Evolutionary conservation across 2,329 filamentous ascomycete genomes (phyloP).

Genomic region (Xenoacremonium recifei): DNA sequence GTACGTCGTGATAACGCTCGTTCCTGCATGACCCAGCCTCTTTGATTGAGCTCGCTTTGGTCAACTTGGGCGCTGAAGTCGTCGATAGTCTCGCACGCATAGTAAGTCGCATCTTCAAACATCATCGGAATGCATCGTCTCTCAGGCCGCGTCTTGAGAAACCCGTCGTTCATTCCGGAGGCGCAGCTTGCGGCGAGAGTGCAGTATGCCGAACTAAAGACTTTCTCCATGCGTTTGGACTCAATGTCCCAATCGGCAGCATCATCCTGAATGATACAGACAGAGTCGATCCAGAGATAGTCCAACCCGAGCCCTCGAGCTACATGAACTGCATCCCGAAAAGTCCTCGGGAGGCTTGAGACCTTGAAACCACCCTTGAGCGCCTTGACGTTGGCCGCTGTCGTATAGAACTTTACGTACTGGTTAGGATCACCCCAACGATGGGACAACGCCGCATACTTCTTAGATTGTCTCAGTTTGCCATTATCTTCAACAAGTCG

Average conservation of each 20-base stretch:
- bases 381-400: not conserved
- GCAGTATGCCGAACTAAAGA: conserved; percentile 12
- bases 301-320: conserved; percentile 4
- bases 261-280: conserved; percentile 17
- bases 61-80: conserved; percentile 33
- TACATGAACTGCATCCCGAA: conserved; percentile 9
- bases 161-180: conserved; percentile 4
- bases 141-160: conserved; percentile 13
- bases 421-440: conserved; percentile 17
- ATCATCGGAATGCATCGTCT: conserved; percentile 5
- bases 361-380: not conserved
- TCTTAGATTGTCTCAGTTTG: not conserved
- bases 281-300: conserved; percentile 15
- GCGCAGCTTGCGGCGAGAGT: conserved; percentile 10
- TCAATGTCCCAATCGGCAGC: conserved; percentile 11
- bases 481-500: not conserved
- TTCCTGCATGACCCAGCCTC: conserved; percentile 42
- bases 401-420: not conserved
- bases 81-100: conserved; percentile 29
- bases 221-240: conserved; percentile 10
- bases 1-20: conserved; percentile 34
- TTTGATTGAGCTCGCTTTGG: conserved; percentile 26
- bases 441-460: conserved; percentile 22
- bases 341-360: conserved; percentile 9
- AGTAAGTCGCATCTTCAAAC: conserved; percentile 9